Evolutionary conservation across 202 grass and related monocot genomes (phyloP).

Genomic region (Schoenoplectus triqueter): DNA sequence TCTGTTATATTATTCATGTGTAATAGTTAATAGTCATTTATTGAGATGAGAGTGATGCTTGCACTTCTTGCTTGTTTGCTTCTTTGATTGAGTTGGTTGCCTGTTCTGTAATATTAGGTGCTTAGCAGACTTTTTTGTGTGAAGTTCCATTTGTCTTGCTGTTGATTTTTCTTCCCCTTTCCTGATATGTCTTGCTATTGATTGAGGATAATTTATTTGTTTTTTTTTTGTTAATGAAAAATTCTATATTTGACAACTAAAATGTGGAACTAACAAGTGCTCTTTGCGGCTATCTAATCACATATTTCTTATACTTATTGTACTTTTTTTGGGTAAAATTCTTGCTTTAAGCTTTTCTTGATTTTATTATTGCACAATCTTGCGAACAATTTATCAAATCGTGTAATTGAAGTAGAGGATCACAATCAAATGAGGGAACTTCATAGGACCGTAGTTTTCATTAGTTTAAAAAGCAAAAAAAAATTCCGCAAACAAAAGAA

Average conservation of each 20-base stretch:
- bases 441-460: neutral
- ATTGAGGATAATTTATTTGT: slow-evolving; percentile 28
- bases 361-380: neutral
- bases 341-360: neutral
- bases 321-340: neutral
- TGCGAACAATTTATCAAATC: neutral
- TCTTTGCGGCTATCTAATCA: neutral
- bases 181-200: slow-evolving; percentile 16
- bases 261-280: neutral
- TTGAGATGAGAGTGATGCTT: slow-evolving; percentile 31
- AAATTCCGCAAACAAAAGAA: neutral
- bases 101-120: slow-evolving; percentile 41
- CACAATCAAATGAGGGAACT: neutral
- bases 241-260: neutral
- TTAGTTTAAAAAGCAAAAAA: neutral
- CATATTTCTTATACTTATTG: neutral
- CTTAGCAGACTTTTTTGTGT: slow-evolving; percentile 46
- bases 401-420: neutral
- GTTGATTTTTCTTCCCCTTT: neutral
- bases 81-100: slow-evolving; percentile 55
- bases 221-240: neutral
- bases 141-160: slow-evolving; percentile 42
- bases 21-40: slow-evolving; percentile 45
- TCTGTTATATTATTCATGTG: slow-evolving; percentile 35
- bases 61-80: slow-evolving; percentile 46